phyloP scores from a whole-genome alignment of 805 yeast species.

The Ogataea trehaloabstinens region DNA sequence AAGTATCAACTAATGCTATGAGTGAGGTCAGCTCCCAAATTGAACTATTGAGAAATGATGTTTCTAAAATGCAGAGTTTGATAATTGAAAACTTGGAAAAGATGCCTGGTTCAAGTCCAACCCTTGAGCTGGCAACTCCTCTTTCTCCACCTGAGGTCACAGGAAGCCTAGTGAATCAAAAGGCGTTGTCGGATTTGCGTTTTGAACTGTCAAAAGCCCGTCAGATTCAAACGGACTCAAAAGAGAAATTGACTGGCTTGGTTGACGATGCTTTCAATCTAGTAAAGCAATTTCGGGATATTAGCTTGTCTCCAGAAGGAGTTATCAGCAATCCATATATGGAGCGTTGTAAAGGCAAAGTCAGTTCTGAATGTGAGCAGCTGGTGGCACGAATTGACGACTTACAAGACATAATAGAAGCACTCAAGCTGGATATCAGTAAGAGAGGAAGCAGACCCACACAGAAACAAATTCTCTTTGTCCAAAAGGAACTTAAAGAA shows the following conservation, averaged over 20 bases:
- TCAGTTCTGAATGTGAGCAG: slow-evolving; percentile 74
- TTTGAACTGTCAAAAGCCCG: slow-evolving; percentile 59
- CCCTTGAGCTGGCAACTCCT: slow-evolving; percentile 3
- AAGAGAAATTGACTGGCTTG: slow-evolving; percentile 39
- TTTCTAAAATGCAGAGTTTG: slow-evolving; percentile 26
- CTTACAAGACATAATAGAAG: slow-evolving; percentile 87
- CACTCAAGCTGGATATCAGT: slow-evolving; percentile 85
- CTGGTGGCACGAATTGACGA: slow-evolving; percentile 83
- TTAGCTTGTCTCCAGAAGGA: slow-evolving; percentile 24
- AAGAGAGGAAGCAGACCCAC: slow-evolving; percentile 84
- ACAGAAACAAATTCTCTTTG: slow-evolving; percentile 64
- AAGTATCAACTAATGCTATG: slow-evolving; percentile 21
- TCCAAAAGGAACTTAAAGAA: slow-evolving; percentile 59
- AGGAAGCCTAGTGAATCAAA: slow-evolving; percentile 10
- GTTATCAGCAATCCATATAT: slow-evolving; percentile 48
- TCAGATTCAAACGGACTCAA: slow-evolving; percentile 51
- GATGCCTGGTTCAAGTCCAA: slow-evolving; percentile 14
- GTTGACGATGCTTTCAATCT: slow-evolving; percentile 44
- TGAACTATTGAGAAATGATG: slow-evolving; percentile 25
- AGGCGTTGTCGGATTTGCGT: slow-evolving; percentile 45
- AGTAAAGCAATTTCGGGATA: slow-evolving; percentile 49
- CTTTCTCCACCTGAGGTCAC: slow-evolving; percentile 2
- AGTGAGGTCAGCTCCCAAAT: slow-evolving; percentile 32
- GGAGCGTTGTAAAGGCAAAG: slow-evolving; percentile 67
- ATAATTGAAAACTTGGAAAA: slow-evolving; percentile 25